phyloP scores from a whole-genome alignment of 2,329 filamentous ascomycete species.

The Sclerotinia minor region DNA sequence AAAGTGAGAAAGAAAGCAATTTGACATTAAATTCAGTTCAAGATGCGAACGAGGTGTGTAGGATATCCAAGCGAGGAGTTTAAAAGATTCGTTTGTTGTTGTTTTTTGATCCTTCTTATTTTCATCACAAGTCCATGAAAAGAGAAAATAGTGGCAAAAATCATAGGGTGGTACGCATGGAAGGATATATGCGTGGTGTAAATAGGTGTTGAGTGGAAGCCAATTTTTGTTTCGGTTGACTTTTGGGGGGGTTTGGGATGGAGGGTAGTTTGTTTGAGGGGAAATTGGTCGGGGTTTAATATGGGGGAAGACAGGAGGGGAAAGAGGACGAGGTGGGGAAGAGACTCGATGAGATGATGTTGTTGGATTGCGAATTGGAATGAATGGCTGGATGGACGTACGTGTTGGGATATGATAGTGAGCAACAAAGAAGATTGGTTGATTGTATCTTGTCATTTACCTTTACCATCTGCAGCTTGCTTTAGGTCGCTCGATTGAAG shows the following conservation, averaged over 20 bases:
- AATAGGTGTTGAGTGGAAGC: slow-evolving; percentile 8
- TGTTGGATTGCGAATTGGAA: slow-evolving; percentile 22
- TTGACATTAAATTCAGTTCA: slow-evolving; percentile 7
- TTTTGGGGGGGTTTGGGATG: neutral
- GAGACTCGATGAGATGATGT: neutral
- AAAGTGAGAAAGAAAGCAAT: slow-evolving; percentile 3
- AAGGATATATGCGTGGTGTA: slow-evolving; percentile 11
- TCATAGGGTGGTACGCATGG: slow-evolving; percentile 6
- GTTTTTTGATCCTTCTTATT: neutral
- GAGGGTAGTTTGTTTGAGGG: neutral
- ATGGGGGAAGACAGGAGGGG: neutral
- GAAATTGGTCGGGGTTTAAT: neutral
- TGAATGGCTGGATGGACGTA: slow-evolving; percentile 10
- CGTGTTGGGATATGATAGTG: slow-evolving; percentile 8
- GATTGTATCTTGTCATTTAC: slow-evolving; percentile 11
- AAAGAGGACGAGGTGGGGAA: neutral
- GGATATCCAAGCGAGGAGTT: slow-evolving; percentile 21
- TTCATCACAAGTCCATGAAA: slow-evolving; percentile 14
- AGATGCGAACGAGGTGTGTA: slow-evolving; percentile 19
- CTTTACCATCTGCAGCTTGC: slow-evolving; percentile 1
- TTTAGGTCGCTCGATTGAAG: neutral
- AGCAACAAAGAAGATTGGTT: slow-evolving; percentile 9
- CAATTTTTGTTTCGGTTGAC: slow-evolving; percentile 3
- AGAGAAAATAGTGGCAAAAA: slow-evolving; percentile 10
- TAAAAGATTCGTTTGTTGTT: slow-evolving; percentile 10